Conservation (phyloP, 2,329 filamentous ascomycete species). For the Epicoccum nigrum region DNA sequence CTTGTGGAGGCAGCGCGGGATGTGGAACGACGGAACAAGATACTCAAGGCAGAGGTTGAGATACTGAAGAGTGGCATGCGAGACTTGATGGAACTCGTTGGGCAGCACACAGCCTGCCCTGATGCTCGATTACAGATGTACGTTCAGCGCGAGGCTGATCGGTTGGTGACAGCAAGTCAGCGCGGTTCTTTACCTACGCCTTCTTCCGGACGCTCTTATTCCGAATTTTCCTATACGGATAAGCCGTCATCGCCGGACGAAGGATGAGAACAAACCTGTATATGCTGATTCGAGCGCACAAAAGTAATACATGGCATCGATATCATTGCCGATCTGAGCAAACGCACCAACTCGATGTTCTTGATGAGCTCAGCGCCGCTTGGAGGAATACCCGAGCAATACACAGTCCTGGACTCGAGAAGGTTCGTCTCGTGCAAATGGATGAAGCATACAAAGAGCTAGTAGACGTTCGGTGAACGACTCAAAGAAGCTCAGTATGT, state of each 20-base stretch:
- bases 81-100: constrained; percentile 33
- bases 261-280: neutral
- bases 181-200: neutral
- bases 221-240: neutral
- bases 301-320: too few relatives aligned
- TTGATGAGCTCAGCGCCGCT: too few relatives aligned
- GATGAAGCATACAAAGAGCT: too few relatives aligned
- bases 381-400: too few relatives aligned
- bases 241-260: constrained; percentile 1
- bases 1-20: constrained; percentile 54
- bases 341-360: too few relatives aligned
- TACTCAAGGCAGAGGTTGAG: constrained; percentile 37
- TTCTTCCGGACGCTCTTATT: neutral
- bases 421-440: too few relatives aligned
- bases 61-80: constrained; percentile 30
- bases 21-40: constrained; percentile 35
- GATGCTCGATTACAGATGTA: constrained; percentile 34
- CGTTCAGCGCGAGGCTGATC: constrained; percentile 36
- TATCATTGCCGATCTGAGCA: too few relatives aligned
- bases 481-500: too few relatives aligned
- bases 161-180: constrained; percentile 16
- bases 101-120: constrained; percentile 32
- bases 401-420: too few relatives aligned
- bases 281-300: too few relatives aligned
- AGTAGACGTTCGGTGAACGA: too few relatives aligned